Percentiles rank a stretch among this genome's conserved stretches.
Conservation (phyloP, 2,329 filamentous ascomycete species). For the Aspergillus udagawae region DNA sequence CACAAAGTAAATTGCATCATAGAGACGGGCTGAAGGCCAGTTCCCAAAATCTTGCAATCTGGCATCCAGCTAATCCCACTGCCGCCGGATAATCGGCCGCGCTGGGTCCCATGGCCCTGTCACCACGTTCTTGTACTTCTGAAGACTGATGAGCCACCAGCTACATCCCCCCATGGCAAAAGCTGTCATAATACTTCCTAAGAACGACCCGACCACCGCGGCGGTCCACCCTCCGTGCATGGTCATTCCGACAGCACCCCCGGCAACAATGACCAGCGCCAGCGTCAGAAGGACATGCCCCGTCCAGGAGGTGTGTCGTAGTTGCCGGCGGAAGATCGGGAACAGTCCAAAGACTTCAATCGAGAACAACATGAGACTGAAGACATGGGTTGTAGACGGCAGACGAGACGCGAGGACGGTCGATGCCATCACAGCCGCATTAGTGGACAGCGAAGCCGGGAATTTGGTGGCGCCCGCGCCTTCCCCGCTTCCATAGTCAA, state of each 20-base stretch:
- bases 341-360: constrained; percentile 98
- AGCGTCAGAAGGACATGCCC: constrained; percentile 76
- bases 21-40: not conserved
- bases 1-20: constrained; percentile 1
- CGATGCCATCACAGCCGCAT: constrained; percentile 92
- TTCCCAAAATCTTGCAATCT: not conserved
- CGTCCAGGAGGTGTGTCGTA: constrained; percentile 74
- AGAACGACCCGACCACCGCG: constrained; percentile 66
- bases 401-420: constrained; percentile 89
- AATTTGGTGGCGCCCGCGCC: constrained; percentile 45
- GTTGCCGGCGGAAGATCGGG: constrained; percentile 90
- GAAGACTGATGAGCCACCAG: constrained; percentile 95
- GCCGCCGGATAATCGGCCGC: constrained; percentile 56
- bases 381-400: constrained; percentile 87
- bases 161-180: constrained; percentile 88
- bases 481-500: constrained; percentile 76
- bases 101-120: constrained; percentile 97
- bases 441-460: constrained; percentile 73
- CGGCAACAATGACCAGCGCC: constrained; percentile 72
- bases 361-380: constrained; percentile 88
- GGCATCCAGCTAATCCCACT: constrained; percentile 35
- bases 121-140: constrained; percentile 99
- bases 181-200: constrained; percentile 70
- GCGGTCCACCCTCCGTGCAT: constrained; percentile 52
- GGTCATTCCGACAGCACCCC: constrained; percentile 67